Percentiles rank a stretch among this genome's conserved stretches.
phyloP scores from a whole-genome alignment of 192 early-diverging fungal genomes.

The Umbelopsis isabellina region DNA sequence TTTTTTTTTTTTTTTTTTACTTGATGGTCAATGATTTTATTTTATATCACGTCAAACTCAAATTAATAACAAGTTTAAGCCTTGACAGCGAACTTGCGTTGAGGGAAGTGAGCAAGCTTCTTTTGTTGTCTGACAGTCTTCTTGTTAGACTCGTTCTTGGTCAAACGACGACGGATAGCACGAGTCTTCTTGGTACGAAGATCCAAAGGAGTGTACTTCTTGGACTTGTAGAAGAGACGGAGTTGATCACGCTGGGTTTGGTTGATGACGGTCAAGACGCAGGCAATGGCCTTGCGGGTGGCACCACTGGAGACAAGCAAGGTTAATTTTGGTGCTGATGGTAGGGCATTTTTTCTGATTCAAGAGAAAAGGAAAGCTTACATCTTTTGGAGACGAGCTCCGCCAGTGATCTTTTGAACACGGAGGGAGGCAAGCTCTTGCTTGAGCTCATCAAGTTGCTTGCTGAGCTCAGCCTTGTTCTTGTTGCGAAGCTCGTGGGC shows the following conservation, averaged over 20 bases:
- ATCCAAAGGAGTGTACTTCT: slow-evolving; percentile 96
- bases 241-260: slow-evolving; percentile 90
- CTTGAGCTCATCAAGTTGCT: slow-evolving; percentile 94
- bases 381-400: slow-evolving; percentile 63
- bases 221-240: slow-evolving; percentile 89
- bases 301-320: slow-evolving; percentile 46
- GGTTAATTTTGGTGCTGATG: not conserved
- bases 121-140: slow-evolving; percentile 92
- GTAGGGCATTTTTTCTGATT: too few species aligned
- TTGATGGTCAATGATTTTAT: slow-evolving; percentile 20
- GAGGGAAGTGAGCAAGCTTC: slow-evolving; percentile 88
- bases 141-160: slow-evolving; percentile 72
- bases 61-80: slow-evolving; percentile 58
- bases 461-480: slow-evolving; percentile 89
- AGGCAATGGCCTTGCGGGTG: slow-evolving; percentile 93
- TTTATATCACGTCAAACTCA: slow-evolving; percentile 24
- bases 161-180: slow-evolving; percentile 95
- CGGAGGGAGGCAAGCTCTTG: slow-evolving; percentile 91
- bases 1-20: not conserved
- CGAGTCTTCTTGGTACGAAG: slow-evolving; percentile 99
- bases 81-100: slow-evolving; percentile 90
- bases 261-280: slow-evolving; percentile 94
- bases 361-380: not conserved
- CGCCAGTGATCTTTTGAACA: slow-evolving; percentile 91
- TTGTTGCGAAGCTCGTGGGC: slow-evolving; percentile 92